Conservation (phyloP, 345 rosid species). For the Salix caprea region DNA sequence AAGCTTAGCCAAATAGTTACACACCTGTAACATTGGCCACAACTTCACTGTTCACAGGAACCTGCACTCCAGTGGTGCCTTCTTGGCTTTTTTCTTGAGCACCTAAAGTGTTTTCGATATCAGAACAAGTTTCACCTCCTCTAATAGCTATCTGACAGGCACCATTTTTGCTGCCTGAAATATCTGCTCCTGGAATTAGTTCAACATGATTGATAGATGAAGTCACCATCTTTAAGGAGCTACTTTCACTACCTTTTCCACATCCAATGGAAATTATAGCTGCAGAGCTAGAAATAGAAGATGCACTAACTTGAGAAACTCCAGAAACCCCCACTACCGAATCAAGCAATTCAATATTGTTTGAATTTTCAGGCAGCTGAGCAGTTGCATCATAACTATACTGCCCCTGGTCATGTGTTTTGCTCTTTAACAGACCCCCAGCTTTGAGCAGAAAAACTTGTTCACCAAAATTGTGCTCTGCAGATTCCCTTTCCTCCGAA, state of each 20-base stretch:
- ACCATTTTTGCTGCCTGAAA: neutral
- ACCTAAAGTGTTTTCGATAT: neutral
- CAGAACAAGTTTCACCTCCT: conserved; percentile 6
- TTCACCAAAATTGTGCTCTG: conserved; percentile 14
- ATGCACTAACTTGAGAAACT: conserved; percentile 7
- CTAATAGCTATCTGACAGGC: neutral
- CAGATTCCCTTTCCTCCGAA: conserved; percentile 4
- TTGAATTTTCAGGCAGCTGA: conserved; percentile 21
- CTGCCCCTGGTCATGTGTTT: conserved; percentile 17
- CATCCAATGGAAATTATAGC: conserved; percentile 11
- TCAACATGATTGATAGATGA: conserved; percentile 5
- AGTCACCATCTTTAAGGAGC: conserved; percentile 16
- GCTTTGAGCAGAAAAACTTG: conserved; percentile 26
- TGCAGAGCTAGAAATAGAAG: conserved; percentile 8
- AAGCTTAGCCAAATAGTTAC: neutral
- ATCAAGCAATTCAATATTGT: conserved; percentile 9
- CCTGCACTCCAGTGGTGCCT: conserved; percentile 12
- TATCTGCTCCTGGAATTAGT: conserved; percentile 13
- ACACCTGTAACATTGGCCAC: conserved; percentile 37
- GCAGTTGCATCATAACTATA: conserved; percentile 23
- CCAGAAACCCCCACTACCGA: conserved; percentile 4
- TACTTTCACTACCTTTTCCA: conserved; percentile 9
- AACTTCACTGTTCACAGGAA: conserved; percentile 19
- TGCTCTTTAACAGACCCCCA: conserved; percentile 11
- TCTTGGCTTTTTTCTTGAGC: neutral